Evolutionary conservation across 805 yeast genomes (phyloP).

Genomic region (Metschnikowia hibisci): DNA sequence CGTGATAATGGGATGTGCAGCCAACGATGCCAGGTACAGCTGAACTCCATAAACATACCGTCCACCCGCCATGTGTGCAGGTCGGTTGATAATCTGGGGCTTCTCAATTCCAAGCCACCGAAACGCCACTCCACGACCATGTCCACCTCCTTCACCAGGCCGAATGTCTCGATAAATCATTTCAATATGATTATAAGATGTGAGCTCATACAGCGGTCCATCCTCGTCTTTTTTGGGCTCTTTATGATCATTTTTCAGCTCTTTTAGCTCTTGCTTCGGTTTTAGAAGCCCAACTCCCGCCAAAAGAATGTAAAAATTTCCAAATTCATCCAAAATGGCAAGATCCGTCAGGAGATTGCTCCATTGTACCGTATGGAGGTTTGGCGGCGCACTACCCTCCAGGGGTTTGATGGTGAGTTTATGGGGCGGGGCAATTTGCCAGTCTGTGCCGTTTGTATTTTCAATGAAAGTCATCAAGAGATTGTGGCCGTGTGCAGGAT

Average conservation of each 20-base stretch:
- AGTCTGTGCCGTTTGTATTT: conserved; percentile 66
- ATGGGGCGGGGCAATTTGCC: conserved; percentile 70
- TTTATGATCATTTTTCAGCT: background rate
- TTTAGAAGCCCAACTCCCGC: conserved; percentile 40
- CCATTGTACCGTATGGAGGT: conserved; percentile 57
- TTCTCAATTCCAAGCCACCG: conserved; percentile 77
- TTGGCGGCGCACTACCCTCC: conserved; percentile 24
- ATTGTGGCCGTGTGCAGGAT: conserved; percentile 29
- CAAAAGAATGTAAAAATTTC: conserved; percentile 47
- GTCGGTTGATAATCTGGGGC: conserved; percentile 55
- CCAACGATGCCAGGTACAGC: conserved; percentile 57
- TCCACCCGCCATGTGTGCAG: conserved; percentile 39
- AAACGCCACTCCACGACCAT: conserved; percentile 39
- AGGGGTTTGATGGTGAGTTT: conserved; percentile 29
- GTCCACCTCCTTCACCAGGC: conserved; percentile 9
- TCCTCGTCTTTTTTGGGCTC: background rate
- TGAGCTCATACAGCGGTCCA: conserved; percentile 41
- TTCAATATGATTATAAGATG: conserved; percentile 45
- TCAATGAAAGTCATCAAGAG: conserved; percentile 65
- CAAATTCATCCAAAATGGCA: conserved; percentile 70
- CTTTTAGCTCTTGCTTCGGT: conserved; percentile 2
- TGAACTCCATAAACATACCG: conserved; percentile 52
- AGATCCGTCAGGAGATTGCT: conserved; percentile 76
- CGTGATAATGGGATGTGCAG: conserved; percentile 62
- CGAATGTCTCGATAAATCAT: conserved; percentile 43